Evolutionary conservation across 331 rosid species (phyloP), one percentile per base, ranked within the genome.

Genomic region (Rosa hybrid): DNA sequence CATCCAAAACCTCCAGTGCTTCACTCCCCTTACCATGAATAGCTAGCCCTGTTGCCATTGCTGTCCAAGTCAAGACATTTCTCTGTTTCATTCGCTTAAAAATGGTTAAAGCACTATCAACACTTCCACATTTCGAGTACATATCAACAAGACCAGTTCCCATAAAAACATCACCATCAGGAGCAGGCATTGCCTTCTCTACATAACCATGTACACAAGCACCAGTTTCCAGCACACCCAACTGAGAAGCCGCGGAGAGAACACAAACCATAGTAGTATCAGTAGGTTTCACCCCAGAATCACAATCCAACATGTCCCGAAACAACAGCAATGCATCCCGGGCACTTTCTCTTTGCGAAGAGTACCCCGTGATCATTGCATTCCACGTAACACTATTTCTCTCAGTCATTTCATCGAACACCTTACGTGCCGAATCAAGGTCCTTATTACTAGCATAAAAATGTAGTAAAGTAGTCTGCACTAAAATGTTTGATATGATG

Each of bases 71-170:
- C 85, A 92, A 86, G 20, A 94, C 81, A 75, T 90, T 92, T 84
- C 81, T 92, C 83, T 75, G 67, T 14, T 76, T 80, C 94, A 91
- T 92, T 57, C 68, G 82, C 80, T 72, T 77, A 78, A 94, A 94
- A 56, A 87, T 42, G 10, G 79, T 86, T 21, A 86, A 71, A 69
- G 98, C 94, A 79, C 87, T 82, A 41, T 86, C 81, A 23, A 91
- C 83, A 65, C 90, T 87, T 12, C 97, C 98, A 63, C 97, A 92
- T 90, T 94, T 94, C 11, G 93, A 80, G 84, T 94, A 94, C 97
- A 94, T 92, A 83, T 92, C 96, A 62, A 94, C 90, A 50, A 94
- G 90, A 63, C 92, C 87, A 6, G 98, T 91, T 54, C 97, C 96
- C 30, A 92, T 85, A 80, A 91, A 92, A 68, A 94, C 91, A 88